Evolutionary conservation across 352 stramenopile genomes (phyloP), one percentile per base, ranked within the genome.

Genomic region (Phytophthora uliginosa): DNA sequence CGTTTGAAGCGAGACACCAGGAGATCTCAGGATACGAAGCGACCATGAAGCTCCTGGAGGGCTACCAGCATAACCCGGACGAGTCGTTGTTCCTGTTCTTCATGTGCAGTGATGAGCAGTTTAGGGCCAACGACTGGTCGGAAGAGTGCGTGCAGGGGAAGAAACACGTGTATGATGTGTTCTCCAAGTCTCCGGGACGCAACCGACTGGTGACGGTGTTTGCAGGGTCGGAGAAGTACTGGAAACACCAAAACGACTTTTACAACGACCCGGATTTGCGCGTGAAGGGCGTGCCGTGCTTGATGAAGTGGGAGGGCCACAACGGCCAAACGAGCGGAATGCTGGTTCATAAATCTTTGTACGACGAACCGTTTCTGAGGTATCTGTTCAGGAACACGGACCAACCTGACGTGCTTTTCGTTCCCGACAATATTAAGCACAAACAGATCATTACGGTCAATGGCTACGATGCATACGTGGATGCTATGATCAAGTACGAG

Each of bases 61-160:
- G 64, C 33, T 92, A 92, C 55, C 64, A 65, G 59, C 73, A 31
- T n/a, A 69, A 65, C 42, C 52, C 61, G 51, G 52, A 78, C 63
- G 83, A 92, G 56, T 76, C 73, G 18, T 58, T 94, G 38, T 92
- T 91, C 50, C 65, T 94, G 12, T 84, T 91, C 56, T 94, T 94
- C 65, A 79, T 82, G 34, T 94, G 86, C 68, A 92, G 85, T 24
- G 84, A 94, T 54, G 71, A 89, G 28, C 52, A 82, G 12, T 86
- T 86, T 42, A 77, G 86, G 13, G 61, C 80, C 12, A 58, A 67
- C 22, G 83, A 94, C 56, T 92, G 86, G 85, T 89, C 78, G 1
- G 60, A 76, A 28, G 64, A 77, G 28, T 94, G 85, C 63, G 51
- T 34, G 7, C 54, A 80, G n/a, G 83, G 80, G 18, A 84, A 82